Base-by-base conservation (phyloP, 495 filamentous ascomycete species). In the Penicillium silybi region DNA sequence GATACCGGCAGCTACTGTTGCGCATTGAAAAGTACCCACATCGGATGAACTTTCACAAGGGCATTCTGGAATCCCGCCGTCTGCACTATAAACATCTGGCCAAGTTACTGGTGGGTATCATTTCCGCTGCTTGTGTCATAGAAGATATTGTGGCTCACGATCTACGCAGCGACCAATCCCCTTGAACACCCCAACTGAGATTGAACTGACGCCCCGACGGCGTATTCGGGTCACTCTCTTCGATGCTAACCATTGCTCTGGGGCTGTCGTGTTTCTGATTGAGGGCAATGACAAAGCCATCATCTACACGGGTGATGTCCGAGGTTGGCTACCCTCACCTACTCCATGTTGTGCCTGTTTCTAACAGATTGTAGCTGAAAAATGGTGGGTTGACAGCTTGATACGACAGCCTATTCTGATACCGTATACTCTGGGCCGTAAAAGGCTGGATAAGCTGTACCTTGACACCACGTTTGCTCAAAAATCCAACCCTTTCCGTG, bases 261-360 rank as follows among this genome's bases (percentile, higher is more conserved):
- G 92, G 3, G 85, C 91, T 18, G 91, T 96, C 23, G 96, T 96
- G 90, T 96, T 97, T 62, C 83, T 97, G 6, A 85, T 97, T 37
- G 88, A 97, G 63, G 83, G 83, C 4, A 65, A 82, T 46, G 80
- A 79, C 6, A 92, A 87, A 46, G 85, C 90, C 7, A 79, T 92
- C 13, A 74, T 97, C 1, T 97, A 96, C 60, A 96, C 92, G 0
- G 92, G 92, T n/a, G 92, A 97, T 64, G 89, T 96, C 38, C 78
- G 92, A 64, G 85, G 87, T 77, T 77, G 80, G 68, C 50, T 18
- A n/a, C 16, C 1, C 22, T 19, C 2, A n/a, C 17, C 17, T 50
- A 16, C 23, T 18, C 17, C 19, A 3, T 10, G 16, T 11, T 37
- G 13, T 32, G 6, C 32, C 43, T 7, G 16, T 39, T 26, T 39